These are phyloP conservation scores for Aspergillus ochraceoroseus DNA, from an alignment of 2,329 filamentous ascomycete genomes.

Conservation along the genomic window DNA sequence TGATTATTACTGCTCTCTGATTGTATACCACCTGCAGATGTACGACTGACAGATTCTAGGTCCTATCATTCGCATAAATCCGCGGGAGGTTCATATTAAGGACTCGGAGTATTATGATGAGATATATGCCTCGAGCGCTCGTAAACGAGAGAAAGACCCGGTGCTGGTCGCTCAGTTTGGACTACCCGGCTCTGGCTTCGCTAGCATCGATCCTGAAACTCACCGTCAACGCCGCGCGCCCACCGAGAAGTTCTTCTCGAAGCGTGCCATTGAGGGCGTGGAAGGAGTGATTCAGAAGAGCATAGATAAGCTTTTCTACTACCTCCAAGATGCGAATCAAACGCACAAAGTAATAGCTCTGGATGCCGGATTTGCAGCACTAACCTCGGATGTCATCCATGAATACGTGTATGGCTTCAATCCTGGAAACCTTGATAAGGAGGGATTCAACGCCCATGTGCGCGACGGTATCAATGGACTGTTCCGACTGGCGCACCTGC, in stretches of 20 bases:
- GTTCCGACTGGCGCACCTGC: constrained; percentile 15
- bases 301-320: no score
- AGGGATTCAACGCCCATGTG: constrained; percentile 23
- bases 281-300: no score
- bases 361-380: constrained; percentile 22
- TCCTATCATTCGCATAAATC: constrained; percentile 34
- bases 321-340: no score
- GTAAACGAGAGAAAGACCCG: not conserved
- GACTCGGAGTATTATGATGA: constrained; percentile 30
- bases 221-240: not conserved
- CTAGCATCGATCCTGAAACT: not conserved
- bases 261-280: not conserved
- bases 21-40: not conserved
- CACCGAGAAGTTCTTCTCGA: not conserved
- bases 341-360: constrained; percentile 19
- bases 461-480: constrained; percentile 21
- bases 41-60: constrained; percentile 16
- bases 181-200: not conserved
- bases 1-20: not conserved
- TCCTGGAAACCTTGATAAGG: constrained; percentile 31
- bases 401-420: constrained; percentile 36
- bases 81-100: constrained; percentile 31
- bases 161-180: no score
- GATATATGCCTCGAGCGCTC: constrained; percentile 17
- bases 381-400: constrained; percentile 37